Evolutionary conservation across 192 early-diverging fungal species (phyloP).

Genomic region (Backusella macrospora): DNA sequence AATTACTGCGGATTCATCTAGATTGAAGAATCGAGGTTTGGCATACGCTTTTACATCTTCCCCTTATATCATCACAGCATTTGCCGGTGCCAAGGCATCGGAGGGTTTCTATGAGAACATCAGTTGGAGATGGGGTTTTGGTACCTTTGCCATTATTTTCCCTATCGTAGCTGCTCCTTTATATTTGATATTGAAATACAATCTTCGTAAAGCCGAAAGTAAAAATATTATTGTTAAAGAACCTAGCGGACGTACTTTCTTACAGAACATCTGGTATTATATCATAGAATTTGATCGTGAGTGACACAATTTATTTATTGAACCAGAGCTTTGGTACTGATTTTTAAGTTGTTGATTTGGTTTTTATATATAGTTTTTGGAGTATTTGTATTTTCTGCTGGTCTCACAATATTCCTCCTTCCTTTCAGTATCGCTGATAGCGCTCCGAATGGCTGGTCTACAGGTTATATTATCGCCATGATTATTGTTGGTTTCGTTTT

Average conservation of each 20-base stretch:
- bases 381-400: background rate
- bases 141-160: constrained; percentile 9
- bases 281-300: background rate
- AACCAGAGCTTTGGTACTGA: background rate
- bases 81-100: background rate
- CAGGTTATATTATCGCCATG: constrained; percentile 9
- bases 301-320: background rate
- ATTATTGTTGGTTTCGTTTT: background rate
- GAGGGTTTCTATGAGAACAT: constrained; percentile 3
- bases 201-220: constrained; percentile 1
- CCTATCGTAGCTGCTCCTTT: constrained; percentile 10
- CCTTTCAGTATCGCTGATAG: background rate
- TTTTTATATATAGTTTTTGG: background rate
- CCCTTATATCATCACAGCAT: background rate
- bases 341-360: background rate
- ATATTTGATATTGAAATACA: background rate
- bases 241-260: background rate
- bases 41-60: constrained; percentile 4
- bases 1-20: background rate
- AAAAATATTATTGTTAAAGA: background rate
- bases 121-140: constrained; percentile 7
- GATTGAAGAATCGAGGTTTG: constrained; percentile 8
- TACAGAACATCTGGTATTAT: background rate
- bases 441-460: background rate
- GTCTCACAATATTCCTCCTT: constrained; percentile 5